These are phyloP conservation scores for Pyrrhoderma lamaoense DNA, from an alignment of 1,284 basidiomycete genomes.

Conservation along the genomic window DNA sequence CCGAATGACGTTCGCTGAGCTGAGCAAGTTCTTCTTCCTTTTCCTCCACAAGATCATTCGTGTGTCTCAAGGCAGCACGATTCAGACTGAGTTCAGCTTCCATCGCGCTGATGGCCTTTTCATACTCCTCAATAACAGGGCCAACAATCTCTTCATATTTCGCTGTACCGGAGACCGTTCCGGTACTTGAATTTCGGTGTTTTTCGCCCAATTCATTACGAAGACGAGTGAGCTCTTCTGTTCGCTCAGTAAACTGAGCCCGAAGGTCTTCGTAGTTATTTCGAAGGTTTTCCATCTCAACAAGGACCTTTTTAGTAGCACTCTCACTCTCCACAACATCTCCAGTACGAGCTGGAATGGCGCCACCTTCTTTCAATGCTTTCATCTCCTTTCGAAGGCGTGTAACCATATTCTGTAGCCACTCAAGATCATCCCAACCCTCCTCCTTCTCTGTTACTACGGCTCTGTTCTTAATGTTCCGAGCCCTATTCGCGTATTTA, in stretches of 20 bases:
- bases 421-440: conserved; percentile 97
- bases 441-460: conserved; percentile 92
- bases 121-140: conserved; percentile 97
- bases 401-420: conserved; percentile 81
- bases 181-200: conserved; percentile 46
- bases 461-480: conserved; percentile 95
- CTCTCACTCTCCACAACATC: conserved; percentile 39
- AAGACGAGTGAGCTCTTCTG: conserved; percentile 77
- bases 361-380: conserved; percentile 59
- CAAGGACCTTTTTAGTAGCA: conserved; percentile 63
- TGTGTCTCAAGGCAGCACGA: conserved; percentile 80
- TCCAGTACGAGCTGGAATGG: conserved; percentile 21
- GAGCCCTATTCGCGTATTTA: conserved; percentile 95
- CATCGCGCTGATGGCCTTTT: conserved; percentile 93
- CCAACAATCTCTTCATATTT: conserved; percentile 96
- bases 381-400: conserved; percentile 86
- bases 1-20: conserved; percentile 60
- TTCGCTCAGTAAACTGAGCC: conserved; percentile 79
- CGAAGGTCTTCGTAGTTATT: conserved; percentile 78
- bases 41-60: conserved; percentile 88
- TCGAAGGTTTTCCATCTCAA: conserved; percentile 72
- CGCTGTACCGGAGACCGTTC: conserved; percentile 59
- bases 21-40: conserved; percentile 73
- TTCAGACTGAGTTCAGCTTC: conserved; percentile 91
- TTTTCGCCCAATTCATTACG: conserved; percentile 70